phyloP scores from a whole-genome alignment of 805 yeast species.

The Lipomyces anomalus region DNA sequence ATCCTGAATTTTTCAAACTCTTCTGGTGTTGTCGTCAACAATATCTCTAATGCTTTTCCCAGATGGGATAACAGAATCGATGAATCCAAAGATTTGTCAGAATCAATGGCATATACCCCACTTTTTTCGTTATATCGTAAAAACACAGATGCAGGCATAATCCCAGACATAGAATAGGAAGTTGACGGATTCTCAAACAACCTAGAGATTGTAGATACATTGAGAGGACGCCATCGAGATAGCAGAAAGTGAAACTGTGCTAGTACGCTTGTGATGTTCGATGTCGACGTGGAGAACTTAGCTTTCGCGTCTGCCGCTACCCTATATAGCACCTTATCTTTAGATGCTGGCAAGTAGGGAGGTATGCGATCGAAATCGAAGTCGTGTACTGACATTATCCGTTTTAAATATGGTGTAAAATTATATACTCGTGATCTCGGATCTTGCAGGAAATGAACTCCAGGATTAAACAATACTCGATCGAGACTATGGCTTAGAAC shows the following conservation, averaged over 20 bases:
- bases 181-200: slow-evolving; percentile 29
- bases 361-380: slow-evolving; percentile 57
- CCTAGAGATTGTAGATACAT: slow-evolving; percentile 33
- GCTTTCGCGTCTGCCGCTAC: slow-evolving; percentile 39
- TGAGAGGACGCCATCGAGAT: slow-evolving; percentile 50
- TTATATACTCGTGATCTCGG: slow-evolving; percentile 69
- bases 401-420: slow-evolving; percentile 54
- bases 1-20: slow-evolving; percentile 43
- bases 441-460: slow-evolving; percentile 69
- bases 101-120: slow-evolving; percentile 55
- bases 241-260: slow-evolving; percentile 69
- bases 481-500: slow-evolving; percentile 62
- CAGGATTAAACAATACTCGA: slow-evolving; percentile 70
- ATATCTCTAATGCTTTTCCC: slow-evolving; percentile 75
- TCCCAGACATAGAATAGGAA: slow-evolving; percentile 42
- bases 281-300: slow-evolving; percentile 70
- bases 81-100: slow-evolving; percentile 60
- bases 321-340: slow-evolving; percentile 49
- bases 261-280: slow-evolving; percentile 75
- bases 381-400: slow-evolving; percentile 57
- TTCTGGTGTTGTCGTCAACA: slow-evolving; percentile 57
- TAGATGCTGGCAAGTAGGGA: slow-evolving; percentile 59
- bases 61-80: slow-evolving; percentile 65
- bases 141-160: slow-evolving; percentile 52
- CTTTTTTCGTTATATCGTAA: slow-evolving; percentile 43